Base-by-base conservation (phyloP, 2,329 filamentous ascomycete species). In the Epichloe festucae region DNA sequence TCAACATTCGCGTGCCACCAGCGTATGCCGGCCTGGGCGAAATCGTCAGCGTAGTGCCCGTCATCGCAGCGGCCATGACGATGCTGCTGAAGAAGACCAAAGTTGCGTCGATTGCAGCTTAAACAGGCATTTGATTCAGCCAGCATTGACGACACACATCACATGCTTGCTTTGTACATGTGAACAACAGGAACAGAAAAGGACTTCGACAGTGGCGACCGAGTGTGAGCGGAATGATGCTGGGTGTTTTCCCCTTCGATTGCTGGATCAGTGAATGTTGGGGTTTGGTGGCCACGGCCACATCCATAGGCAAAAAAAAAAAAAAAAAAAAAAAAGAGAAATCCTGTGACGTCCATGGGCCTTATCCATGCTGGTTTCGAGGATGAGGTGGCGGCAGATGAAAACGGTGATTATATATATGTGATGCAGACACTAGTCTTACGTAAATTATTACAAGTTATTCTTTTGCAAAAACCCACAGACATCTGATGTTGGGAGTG, bases 11-110 rank as follows among this genome's bases (percentile, higher is more conserved):
- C 46, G 72, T 75, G 50, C 72, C 76, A n/a, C 67, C 66, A 2
- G 66, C 63, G 14, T 70, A 66, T 67, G 80, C 82, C 0, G 82
- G 80, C 0, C 56, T 85, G 45, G 81, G 82, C 0, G 82, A 86
- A 67, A 63, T 85, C 46, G 77, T 82, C 12, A 85, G 81, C 60
- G 76, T 86, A 0, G 46, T 81, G 55, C 82, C 82, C 0, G 81
- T 85, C 11, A 73, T 85, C 31, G 40, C 62, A 2, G 58, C 60
- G 5, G 62, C 60, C 36, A 52, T 58, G 50, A 62, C 62, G 5
- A 65, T 66, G 65, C 50, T 65, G 47, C 48, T 59, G 27, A 57
- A 48, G 19, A 57, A 54, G 53, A 53, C 53, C 44, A 53, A 55
- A 51, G 31, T 12, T 12, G 15, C 23, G 8, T 11, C 38, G n/a